phyloP scores from a whole-genome alignment of 169 alveolate genomes.

The Plasmodium relictum region DNA sequence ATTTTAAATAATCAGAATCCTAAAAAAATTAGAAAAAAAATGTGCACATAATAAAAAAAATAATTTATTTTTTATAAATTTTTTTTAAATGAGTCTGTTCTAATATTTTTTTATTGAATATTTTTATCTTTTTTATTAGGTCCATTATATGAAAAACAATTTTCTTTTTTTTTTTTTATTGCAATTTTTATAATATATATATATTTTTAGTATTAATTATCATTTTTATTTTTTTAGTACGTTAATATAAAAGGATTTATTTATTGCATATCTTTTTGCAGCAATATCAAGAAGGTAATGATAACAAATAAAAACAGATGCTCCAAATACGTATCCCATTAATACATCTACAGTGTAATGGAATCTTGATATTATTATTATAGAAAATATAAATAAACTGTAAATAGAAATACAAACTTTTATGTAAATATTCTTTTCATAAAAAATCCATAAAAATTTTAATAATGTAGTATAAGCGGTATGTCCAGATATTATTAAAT shows the following conservation, averaged over 20 bases:
- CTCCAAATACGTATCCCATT: constrained; percentile 80
- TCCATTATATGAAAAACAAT: no score
- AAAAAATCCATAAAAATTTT: constrained; percentile 69
- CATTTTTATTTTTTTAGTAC: constrained; percentile 8
- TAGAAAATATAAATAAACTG: constrained; percentile 29
- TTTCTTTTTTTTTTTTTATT: neutral
- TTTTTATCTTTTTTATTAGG: no score
- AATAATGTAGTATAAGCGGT: constrained; percentile 79
- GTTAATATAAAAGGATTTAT: constrained; percentile 27
- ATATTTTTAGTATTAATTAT: neutral
- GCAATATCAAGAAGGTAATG: constrained; percentile 43
- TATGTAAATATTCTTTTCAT: constrained; percentile 54
- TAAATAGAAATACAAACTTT: constrained; percentile 37
- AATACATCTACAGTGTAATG: constrained; percentile 87
- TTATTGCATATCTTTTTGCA: constrained; percentile 44
- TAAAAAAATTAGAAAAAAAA: neutral
- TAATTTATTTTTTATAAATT: neutral
- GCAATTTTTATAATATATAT: neutral
- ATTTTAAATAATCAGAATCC: constrained; percentile 6
- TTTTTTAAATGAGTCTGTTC: neutral
- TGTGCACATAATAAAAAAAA: neutral
- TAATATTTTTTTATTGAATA: neutral
- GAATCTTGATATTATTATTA: constrained; percentile 78
- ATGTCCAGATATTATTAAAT: constrained; percentile 87
- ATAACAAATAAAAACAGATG: constrained; percentile 24